A percentile compares a stretch with the other conserved stretches of the same genome.
These are phyloP conservation scores for Gillenia trifoliata DNA, from an alignment of 306 rosid genomes.

Conservation along the genomic window DNA sequence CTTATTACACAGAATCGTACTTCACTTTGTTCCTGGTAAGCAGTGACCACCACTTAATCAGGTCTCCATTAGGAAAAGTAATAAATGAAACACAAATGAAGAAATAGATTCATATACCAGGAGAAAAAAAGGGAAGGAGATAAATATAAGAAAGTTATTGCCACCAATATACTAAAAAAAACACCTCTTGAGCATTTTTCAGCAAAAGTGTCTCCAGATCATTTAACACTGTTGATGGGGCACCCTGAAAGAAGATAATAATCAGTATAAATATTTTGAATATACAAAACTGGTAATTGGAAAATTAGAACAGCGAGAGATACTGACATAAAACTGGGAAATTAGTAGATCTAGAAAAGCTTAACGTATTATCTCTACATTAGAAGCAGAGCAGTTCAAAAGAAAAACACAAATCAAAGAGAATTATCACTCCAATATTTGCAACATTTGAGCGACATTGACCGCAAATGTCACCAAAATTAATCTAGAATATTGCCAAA, in stretches of 20 bases:
- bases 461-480: background rate
- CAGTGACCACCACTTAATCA: slow-evolving; percentile 18
- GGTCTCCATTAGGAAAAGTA: slow-evolving; percentile 2
- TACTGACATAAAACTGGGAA: background rate
- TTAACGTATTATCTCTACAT: background rate
- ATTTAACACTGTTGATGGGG: slow-evolving; percentile 56
- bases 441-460: background rate
- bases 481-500: background rate
- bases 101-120: background rate
- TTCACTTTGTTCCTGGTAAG: slow-evolving; percentile 79
- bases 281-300: slow-evolving; percentile 8
- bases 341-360: background rate
- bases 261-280: slow-evolving; percentile 18
- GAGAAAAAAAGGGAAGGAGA: background rate
- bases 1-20: slow-evolving; percentile 80
- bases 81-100: slow-evolving; percentile 1
- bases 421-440: background rate
- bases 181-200: slow-evolving; percentile 68
- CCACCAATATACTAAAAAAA: background rate
- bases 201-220: slow-evolving; percentile 82
- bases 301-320: background rate
- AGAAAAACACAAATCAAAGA: background rate
- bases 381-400: background rate
- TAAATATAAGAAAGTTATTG: slow-evolving; percentile 11
- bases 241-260: slow-evolving; percentile 52